Evolutionary conservation across 805 yeast species (phyloP).

Genomic region (Hanseniaspora nectarophila): DNA sequence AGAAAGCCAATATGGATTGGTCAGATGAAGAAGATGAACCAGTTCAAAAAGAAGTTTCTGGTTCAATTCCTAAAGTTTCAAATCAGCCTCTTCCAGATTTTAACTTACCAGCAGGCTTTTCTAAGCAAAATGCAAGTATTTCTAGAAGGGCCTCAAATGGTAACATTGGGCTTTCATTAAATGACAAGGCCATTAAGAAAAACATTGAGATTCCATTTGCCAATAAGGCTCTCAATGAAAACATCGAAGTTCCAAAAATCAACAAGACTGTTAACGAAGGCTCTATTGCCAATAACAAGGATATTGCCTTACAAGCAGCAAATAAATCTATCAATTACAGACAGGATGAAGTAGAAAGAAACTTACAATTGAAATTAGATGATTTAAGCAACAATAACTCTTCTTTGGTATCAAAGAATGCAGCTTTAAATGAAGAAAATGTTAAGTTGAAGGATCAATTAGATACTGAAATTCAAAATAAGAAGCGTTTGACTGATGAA

Average conservation of each 20-base stretch:
- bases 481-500: background rate
- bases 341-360: background rate
- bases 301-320: conserved; percentile 5
- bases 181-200: no score
- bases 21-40: conserved; percentile 43
- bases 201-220: background rate
- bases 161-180: background rate
- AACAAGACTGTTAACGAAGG: background rate
- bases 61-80: background rate
- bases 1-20: conserved; percentile 77
- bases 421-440: background rate
- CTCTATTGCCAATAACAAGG: background rate
- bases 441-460: background rate
- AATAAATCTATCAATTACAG: background rate
- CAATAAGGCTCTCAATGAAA: background rate
- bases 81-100: background rate
- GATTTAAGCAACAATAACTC: background rate
- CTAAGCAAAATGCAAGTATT: background rate
- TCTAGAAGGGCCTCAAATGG: background rate
- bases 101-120: background rate
- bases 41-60: background rate
- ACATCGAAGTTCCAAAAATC: background rate
- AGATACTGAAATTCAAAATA: background rate
- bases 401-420: background rate
- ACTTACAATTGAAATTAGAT: background rate